A percentile compares a stretch with the other conserved stretches of the same genome.
Evolutionary conservation across 2,329 filamentous ascomycete genomes (phyloP).

Genomic region (Periconia sp.): DNA sequence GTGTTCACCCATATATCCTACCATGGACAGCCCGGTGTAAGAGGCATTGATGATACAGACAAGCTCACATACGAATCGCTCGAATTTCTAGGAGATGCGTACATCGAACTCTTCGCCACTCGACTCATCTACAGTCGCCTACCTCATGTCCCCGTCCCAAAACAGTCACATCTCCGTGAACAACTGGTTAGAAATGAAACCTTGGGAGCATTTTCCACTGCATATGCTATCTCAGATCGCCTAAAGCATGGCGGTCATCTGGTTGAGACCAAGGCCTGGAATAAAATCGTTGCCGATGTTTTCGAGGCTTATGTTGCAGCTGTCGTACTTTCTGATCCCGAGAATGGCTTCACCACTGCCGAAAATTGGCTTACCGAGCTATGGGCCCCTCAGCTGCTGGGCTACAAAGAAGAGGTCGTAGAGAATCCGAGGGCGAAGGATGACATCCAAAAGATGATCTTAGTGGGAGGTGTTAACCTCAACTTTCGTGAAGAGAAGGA

Average conservation of each 20-base stretch:
- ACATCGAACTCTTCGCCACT: constrained; percentile 78
- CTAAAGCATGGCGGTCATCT: constrained; percentile 58
- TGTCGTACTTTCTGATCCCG: constrained; percentile 70
- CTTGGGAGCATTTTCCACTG: constrained; percentile 69
- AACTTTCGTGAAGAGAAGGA: constrained; percentile 58
- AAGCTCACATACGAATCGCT: constrained; percentile 74
- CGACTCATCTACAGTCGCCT: constrained; percentile 78
- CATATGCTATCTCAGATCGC: constrained; percentile 73
- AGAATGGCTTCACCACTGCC: constrained; percentile 65
- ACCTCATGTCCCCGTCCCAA: constrained; percentile 67
- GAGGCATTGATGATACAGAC: constrained; percentile 21
- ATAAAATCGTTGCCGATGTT: constrained; percentile 82
- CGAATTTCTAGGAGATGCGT: constrained; percentile 89
- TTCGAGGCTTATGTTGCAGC: constrained; percentile 92
- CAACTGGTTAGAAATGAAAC: constrained; percentile 81
- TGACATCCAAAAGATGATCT: constrained; percentile 44
- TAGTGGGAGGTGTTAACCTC: constrained; percentile 42
- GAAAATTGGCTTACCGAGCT: constrained; percentile 76
- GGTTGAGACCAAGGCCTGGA: constrained; percentile 42
- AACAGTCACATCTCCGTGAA: constrained; percentile 78
- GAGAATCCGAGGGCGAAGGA: constrained; percentile 49
- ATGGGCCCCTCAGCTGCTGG: constrained; percentile 62
- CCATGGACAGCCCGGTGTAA: constrained; percentile 7
- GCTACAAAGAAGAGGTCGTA: constrained; percentile 34
- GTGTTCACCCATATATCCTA: constrained; percentile 68